phyloP scores from a whole-genome alignment of 108 stramenopile species.

The Thalassiosira profunda region DNA sequence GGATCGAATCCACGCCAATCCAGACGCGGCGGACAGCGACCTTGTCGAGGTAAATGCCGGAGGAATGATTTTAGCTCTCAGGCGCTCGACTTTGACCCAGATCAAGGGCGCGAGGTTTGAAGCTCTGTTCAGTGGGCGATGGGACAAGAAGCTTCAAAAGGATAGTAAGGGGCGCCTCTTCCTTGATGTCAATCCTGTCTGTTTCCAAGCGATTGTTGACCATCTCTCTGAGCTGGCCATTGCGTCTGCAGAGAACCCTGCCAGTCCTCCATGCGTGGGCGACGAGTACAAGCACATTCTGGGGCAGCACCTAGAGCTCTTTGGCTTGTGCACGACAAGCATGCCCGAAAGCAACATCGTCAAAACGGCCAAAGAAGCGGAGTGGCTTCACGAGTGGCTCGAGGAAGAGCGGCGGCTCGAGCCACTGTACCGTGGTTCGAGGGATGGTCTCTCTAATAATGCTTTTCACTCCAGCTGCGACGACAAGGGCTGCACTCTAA shows the following conservation, averaged over 20 bases:
- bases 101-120: conserved; percentile 14
- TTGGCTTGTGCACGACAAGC: neutral
- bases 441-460: conserved; percentile 13
- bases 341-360: conserved; percentile 20
- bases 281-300: conserved; percentile 14
- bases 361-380: neutral
- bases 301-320: conserved; percentile 18
- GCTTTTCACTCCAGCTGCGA: conserved; percentile 22
- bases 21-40: conserved; percentile 7
- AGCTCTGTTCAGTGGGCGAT: conserved; percentile 27
- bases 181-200: conserved; percentile 13
- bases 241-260: neutral
- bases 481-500: conserved; percentile 8
- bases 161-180: conserved; percentile 18
- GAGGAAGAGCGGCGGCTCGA: conserved; percentile 5
- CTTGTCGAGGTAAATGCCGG: conserved; percentile 14
- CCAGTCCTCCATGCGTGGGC: conserved; percentile 19
- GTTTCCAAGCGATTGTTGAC: conserved; percentile 8
- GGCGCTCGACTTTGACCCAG: conserved; percentile 9
- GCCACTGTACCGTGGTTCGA: conserved; percentile 32
- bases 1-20: too few relatives aligned
- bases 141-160: conserved; percentile 20
- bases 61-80: conserved; percentile 1
- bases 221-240: conserved; percentile 14
- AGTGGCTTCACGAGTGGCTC: conserved; percentile 22